Evolutionary conservation across 192 early-diverging fungal genomes (phyloP).

Genomic region (Umbelopsis sp.): DNA sequence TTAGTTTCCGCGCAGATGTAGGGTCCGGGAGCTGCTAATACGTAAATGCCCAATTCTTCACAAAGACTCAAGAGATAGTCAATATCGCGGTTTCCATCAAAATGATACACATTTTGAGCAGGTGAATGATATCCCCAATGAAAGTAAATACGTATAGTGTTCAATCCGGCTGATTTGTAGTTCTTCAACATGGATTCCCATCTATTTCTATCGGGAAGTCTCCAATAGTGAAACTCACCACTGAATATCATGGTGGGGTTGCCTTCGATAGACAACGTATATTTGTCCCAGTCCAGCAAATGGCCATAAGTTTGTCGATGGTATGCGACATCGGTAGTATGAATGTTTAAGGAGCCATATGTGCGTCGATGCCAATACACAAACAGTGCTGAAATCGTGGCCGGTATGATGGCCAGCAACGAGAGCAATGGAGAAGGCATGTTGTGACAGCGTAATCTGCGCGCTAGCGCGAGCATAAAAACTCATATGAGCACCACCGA

Average conservation of each 20-base stretch:
- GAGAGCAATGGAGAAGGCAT: constrained; percentile 22
- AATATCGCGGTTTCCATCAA: constrained; percentile 74
- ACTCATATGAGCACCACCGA: too few relatives aligned
- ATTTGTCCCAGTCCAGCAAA: constrained; percentile 68
- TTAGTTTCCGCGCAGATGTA: constrained; percentile 84
- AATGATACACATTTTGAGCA: constrained; percentile 69
- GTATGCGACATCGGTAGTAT: constrained; percentile 44
- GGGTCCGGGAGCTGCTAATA: constrained; percentile 81
- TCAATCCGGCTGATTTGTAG: constrained; percentile 76
- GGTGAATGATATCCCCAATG: constrained; percentile 91
- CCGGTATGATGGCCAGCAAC: constrained; percentile 34
- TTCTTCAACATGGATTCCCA: constrained; percentile 73
- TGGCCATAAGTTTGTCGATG: constrained; percentile 41
- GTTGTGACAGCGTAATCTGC: not conserved
- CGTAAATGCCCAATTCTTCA: constrained; percentile 72
- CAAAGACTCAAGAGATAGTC: constrained; percentile 72
- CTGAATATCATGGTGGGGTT: constrained; percentile 64
- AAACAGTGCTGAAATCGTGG: constrained; percentile 23
- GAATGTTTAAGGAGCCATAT: constrained; percentile 40
- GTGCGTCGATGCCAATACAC: constrained; percentile 33
- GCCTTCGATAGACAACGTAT: constrained; percentile 71
- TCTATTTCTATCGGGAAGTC: constrained; percentile 63
- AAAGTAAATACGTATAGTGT: constrained; percentile 85
- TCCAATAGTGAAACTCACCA: constrained; percentile 91
- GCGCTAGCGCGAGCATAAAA: too few relatives aligned